Conservation (phyloP, 1,284 basidiomycete species). For the Sphagnurus paluster region DNA sequence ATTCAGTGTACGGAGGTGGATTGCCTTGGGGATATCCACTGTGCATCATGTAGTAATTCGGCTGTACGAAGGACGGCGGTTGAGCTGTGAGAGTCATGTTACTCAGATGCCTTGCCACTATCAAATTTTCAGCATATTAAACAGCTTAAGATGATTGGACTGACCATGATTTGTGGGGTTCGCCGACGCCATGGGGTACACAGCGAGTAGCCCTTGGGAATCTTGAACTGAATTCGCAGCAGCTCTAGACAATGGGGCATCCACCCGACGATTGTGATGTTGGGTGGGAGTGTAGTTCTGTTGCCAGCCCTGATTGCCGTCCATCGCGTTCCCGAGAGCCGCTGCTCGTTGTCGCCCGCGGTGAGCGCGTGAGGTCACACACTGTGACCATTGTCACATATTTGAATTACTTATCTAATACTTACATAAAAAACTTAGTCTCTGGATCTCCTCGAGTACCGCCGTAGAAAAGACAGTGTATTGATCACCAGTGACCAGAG, state of each 20-base stretch:
- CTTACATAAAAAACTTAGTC: background rate
- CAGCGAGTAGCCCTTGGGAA: conserved; percentile 59
- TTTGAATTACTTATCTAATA: background rate
- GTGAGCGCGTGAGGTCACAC: conserved; percentile 20
- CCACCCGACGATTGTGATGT: conserved; percentile 18
- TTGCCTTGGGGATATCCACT: conserved; percentile 44
- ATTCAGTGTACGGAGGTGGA: conserved; percentile 56
- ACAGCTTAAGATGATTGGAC: conserved; percentile 16
- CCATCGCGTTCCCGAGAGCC: conserved; percentile 18
- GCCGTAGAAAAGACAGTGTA: no score
- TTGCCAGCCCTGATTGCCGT: conserved; percentile 17
- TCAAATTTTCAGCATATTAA: conserved; percentile 7
- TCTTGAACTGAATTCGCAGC: conserved; percentile 51
- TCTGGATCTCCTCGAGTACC: no score
- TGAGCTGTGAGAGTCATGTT: conserved; percentile 54
- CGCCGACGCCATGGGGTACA: conserved; percentile 69
- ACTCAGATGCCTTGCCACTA: conserved; percentile 66
- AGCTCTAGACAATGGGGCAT: conserved; percentile 20
- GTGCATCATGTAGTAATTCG: conserved; percentile 48
- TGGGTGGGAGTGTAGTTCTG: conserved; percentile 19
- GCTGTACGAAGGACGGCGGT: conserved; percentile 62
- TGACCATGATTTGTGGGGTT: conserved; percentile 69
- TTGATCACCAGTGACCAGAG: no score
- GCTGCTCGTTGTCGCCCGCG: conserved; percentile 6
- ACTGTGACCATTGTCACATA: conserved; percentile 2